Evolutionary conservation across 345 rosid genomes (phyloP), one percentile per base, ranked within the genome.

Genomic region (Litchi chinensis): DNA sequence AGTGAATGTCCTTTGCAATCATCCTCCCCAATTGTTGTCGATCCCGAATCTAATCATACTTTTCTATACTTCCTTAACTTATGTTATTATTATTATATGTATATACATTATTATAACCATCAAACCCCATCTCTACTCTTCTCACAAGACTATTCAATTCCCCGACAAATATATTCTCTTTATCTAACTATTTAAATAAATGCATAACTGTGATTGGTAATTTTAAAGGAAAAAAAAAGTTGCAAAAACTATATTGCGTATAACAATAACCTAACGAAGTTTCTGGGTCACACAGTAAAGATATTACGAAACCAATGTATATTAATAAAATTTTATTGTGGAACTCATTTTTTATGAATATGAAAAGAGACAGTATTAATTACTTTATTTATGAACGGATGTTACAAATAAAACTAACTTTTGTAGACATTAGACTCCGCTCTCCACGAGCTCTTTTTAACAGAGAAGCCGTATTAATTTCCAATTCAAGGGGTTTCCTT

Each of bases 1-100:
- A 71, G 75, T 69, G 74, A 77, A 83, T 83, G 83, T 77, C 80
- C 82, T 80, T 82, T 57, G 83, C 77, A 76, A 82, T 85, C 87
- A 84, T 84, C 78, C 67, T 79, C 80, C 83, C 80, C 89, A 77
- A 63, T 75, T 74, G 84, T 81, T 76, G 21, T 64, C 44, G 65
- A 80, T 75, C 81, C 79, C 77, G 21, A 77, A 77, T 75, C 83
- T 79, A 79, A 77, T 81, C 75, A 43, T 65, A n/a, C 65, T 68
- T 46, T 24, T 65, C 65, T 56, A 56, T 39, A 19, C n/a, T 13
- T 76, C 26, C 13, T 32, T n/a, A 69, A 13, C 24, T 16, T 22
- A 50, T 3, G n/a, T 15, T 13, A 44, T 21, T 48, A 70, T 21
- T 5, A 10, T 43, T 69, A 11, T 50, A 57, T 57, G 18, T 15